Evolutionary conservation across 2,329 filamentous ascomycete species (phyloP), one percentile per base, ranked within the genome.

Genomic region (Uncinocarpus reesii): DNA sequence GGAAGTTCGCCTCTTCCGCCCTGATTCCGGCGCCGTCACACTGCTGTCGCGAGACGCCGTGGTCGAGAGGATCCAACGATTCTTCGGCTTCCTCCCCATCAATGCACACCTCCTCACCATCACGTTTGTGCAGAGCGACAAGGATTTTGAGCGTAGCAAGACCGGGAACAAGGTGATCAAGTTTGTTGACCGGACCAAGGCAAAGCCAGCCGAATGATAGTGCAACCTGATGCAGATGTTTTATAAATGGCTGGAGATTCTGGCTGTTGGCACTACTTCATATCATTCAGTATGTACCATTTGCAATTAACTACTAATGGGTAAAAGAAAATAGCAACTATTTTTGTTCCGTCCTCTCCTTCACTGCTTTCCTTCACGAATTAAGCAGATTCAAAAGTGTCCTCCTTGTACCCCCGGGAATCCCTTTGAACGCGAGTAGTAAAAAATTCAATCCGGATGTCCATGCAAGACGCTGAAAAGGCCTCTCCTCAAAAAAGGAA

Each of bases 91-190:
- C 13, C 31, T 15, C 7, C 32, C 24, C 26, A 42, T 35, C 7
- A 42, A 18, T 18, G 42, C 15, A 35, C 47, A 53, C 11, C 34
- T 58, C n/a, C 56, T 58, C 35, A n/a, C 32, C 16, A 23, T 57
- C 2, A 50, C 21, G 0, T 56, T 58, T 44, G 20, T 57, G 13
- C 28, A 48, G 5, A 38, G 49, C 15, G 18, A 51, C 10, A 18
- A 40, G 2, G 55, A 49, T 11, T 57, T 57, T 38, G 50, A 53
- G 20, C 45, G 47, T 23, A 58, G 57, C 24, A 38, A 44, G 3
- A 58, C 57, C 0, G 56, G 52, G 13, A 50, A 51, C 7, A 58
- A 59, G 36, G 54, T 57, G 0, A 57, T 58, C 15, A 49, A 48
- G 23, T 57, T 57, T 45, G 45, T 58, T 11, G 55, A 58, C 21